Conservation (phyloP, 2,329 filamentous ascomycete species). For the Ceratocystis huliohia region DNA sequence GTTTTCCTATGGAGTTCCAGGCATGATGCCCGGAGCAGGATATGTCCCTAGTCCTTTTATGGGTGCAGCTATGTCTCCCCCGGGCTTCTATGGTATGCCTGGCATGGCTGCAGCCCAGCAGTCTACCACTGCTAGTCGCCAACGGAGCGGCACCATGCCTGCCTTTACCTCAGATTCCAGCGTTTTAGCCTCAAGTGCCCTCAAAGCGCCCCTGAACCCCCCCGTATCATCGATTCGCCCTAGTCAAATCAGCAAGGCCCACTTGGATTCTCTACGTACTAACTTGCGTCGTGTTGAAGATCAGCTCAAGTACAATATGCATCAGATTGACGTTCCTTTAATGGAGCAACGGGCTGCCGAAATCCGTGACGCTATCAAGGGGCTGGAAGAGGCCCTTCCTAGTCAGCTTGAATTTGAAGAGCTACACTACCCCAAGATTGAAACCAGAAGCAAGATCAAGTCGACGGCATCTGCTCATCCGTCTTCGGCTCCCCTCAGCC, state of each 20-base stretch:
- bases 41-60: conserved; percentile 17
- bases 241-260: conserved; percentile 48
- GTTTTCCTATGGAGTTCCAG: conserved; percentile 18
- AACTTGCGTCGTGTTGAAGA: conserved; percentile 34
- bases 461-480: conserved; percentile 9
- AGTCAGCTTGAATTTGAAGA: conserved; percentile 37
- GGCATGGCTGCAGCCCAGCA: conserved; percentile 11
- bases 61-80: conserved; percentile 12
- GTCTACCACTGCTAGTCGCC: neutral
- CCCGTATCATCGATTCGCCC: conserved; percentile 47
- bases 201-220: conserved; percentile 27
- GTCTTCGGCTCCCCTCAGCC: conserved; percentile 10
- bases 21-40: conserved; percentile 15
- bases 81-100: conserved; percentile 12
- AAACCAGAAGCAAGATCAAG: conserved; percentile 23
- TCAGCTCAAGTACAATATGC: conserved; percentile 48
- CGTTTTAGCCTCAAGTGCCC: neutral
- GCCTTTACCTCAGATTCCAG: neutral
- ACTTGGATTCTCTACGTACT: conserved; percentile 44
- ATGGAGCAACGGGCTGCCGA: conserved; percentile 34
- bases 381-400: conserved; percentile 38
- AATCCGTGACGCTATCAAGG: conserved; percentile 35
- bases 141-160: conserved; percentile 10
- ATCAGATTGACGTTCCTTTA: conserved; percentile 47
- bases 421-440: conserved; percentile 31